Evolutionary conservation across 306 rosid species (phyloP), one percentile per base, ranked within the genome.

Genomic region (Trifolium dubium): DNA sequence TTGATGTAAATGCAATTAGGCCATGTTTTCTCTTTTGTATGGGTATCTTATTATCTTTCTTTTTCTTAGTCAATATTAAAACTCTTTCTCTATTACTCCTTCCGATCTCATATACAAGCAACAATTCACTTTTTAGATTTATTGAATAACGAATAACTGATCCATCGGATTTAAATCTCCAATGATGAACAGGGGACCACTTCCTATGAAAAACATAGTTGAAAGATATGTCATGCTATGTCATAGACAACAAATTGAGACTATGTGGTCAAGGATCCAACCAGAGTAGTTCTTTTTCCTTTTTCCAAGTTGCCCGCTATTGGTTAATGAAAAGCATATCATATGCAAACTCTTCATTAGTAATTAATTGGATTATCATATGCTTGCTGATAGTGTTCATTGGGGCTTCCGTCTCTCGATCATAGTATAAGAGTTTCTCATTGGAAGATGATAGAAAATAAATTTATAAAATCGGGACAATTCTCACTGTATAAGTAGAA

Each of bases 171-270:
- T n/a, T n/a, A n/a, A n/a, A n/a, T n/a, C n/a, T n/a, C n/a, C 54
- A 34, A 77, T 53, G 64, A 74, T 49, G 64, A 73, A 69, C 69
- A 84, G 87, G 87, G 87, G 85, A 64, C 79, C 87, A 17, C 79
- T 84, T 78, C 87, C 85, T 58, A 66, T 77, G n/a, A 73, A 80
- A 75, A 73, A 81, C 69, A 64, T 84, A 69, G 44, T 74, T 53
- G 87, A 85, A 78, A 73, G 87, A 84, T 65, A 69, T 59, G 79
- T 77, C n/a, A 69, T 53, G 46, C 61, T 80, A 29, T 84, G 53
- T 65, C 83, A 77, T 74, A 80, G 83, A 65, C 81, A 68, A 58
- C 78, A 73, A 77, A 77, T 71, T 84, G 85, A 84, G 69, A 32
- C 63, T 10, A 68, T 61, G 35, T 28, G 31, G 46, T 67, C 47